A percentile compares a stretch with the other conserved stretches of the same genome.
phyloP scores from a whole-genome alignment of 2,329 filamentous ascomycete genomes.

The Diaporthe vexans region DNA sequence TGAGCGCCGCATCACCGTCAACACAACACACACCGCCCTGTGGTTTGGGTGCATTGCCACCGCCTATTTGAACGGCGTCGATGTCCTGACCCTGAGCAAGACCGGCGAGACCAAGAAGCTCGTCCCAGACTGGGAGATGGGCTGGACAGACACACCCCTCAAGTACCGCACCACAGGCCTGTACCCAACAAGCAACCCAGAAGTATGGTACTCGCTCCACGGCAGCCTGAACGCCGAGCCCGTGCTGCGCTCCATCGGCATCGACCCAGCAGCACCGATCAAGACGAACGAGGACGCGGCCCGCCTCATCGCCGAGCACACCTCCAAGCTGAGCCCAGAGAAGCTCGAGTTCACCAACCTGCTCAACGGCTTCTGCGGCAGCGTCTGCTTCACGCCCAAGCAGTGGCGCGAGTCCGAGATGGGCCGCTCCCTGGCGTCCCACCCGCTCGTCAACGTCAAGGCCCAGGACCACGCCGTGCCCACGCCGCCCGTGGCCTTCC shows the following conservation, averaged over 20 bases:
- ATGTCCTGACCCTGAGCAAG: slow-evolving; percentile 48
- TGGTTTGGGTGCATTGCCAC: slow-evolving; percentile 59
- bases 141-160: slow-evolving; percentile 53
- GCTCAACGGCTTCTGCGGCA: slow-evolving; percentile 58
- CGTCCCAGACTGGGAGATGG: slow-evolving; percentile 55
- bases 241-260: slow-evolving; percentile 60
- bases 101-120: slow-evolving; percentile 50
- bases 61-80: slow-evolving; percentile 55
- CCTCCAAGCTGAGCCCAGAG: slow-evolving; percentile 52
- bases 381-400: slow-evolving; percentile 58
- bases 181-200: slow-evolving; percentile 61
- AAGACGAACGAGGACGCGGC: slow-evolving; percentile 50
- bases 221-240: slow-evolving; percentile 61
- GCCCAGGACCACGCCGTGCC: slow-evolving; percentile 51
- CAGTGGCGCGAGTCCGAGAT: slow-evolving; percentile 59
- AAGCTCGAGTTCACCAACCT: slow-evolving; percentile 59
- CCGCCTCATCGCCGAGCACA: slow-evolving; percentile 50
- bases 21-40: slow-evolving; percentile 62
- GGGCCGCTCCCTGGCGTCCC: slow-evolving; percentile 56
- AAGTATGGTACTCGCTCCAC: slow-evolving; percentile 65
- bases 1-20: slow-evolving; percentile 53
- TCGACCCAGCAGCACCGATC: slow-evolving; percentile 51
- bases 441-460: slow-evolving; percentile 58
- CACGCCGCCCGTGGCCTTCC: slow-evolving; percentile 52
- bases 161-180: slow-evolving; percentile 58